Percentiles rank a stretch among this genome's conserved stretches.
phyloP scores from a whole-genome alignment of 2,329 filamentous ascomycete species.

The Penicillium crustosum region DNA sequence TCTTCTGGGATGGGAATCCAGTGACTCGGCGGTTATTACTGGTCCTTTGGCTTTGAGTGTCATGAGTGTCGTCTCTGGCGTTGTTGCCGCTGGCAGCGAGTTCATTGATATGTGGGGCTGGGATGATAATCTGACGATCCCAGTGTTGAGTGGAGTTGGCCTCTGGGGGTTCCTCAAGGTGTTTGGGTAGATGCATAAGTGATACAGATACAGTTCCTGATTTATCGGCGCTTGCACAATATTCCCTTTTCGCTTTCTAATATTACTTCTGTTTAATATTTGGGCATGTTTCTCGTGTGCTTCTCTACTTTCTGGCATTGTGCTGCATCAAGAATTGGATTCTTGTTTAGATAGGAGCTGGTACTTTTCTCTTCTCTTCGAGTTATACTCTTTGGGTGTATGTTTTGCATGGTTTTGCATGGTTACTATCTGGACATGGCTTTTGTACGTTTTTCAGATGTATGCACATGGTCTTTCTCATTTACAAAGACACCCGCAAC shows the following conservation, averaged over 20 bases:
- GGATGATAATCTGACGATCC: constrained; percentile 98
- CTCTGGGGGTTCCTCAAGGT: constrained; percentile 89
- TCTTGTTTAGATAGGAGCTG: constrained; percentile 11
- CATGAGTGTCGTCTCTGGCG: constrained; percentile 83
- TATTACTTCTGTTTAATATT: constrained; percentile 12
- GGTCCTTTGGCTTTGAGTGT: constrained; percentile 73
- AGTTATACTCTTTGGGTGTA: neutral
- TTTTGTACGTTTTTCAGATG: neutral
- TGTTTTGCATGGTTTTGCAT: neutral
- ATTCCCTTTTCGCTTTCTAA: neutral
- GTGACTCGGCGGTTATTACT: constrained; percentile 56
- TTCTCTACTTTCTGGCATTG: constrained; percentile 13
- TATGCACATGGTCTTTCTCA: neutral
- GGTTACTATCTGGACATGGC: neutral
- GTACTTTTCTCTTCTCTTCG: constrained; percentile 5
- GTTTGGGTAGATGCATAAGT: constrained; percentile 57
- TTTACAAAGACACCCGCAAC: neutral
- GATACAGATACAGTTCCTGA: neutral
- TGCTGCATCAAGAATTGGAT: constrained; percentile 16
- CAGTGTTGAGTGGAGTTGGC: constrained; percentile 81
- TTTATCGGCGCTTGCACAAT: constrained; percentile 5
- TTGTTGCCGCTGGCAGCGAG: constrained; percentile 85
- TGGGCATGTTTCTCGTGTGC: constrained; percentile 2
- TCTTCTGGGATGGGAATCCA: constrained; percentile 59
- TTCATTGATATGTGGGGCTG: constrained; percentile 87